These are phyloP conservation scores for Millerago galiae DNA, from an alignment of 805 yeast genomes.

Conservation along the genomic window DNA sequence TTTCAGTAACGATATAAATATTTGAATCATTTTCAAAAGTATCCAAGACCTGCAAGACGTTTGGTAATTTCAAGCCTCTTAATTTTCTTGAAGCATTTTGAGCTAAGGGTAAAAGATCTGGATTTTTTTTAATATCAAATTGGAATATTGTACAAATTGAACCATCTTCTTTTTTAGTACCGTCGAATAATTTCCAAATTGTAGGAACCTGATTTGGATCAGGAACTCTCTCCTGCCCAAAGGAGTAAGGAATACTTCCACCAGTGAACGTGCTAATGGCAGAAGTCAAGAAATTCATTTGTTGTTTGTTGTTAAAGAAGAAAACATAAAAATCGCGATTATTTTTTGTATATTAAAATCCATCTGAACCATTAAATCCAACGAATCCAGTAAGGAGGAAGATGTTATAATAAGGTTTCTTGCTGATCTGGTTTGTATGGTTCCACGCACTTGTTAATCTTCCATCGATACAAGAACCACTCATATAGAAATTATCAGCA, in stretches of 20 bases:
- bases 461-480: slow-evolving; percentile 83
- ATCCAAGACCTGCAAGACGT: slow-evolving; percentile 57
- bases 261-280: slow-evolving; percentile 55
- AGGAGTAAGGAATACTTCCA: slow-evolving; percentile 48
- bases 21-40: slow-evolving; percentile 53
- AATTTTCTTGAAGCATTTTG: slow-evolving; percentile 39
- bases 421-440: slow-evolving; percentile 65
- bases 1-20: slow-evolving; percentile 62
- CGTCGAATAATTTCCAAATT: slow-evolving; percentile 63
- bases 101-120: slow-evolving; percentile 32
- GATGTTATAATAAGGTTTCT: slow-evolving; percentile 55
- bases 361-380: slow-evolving; percentile 67
- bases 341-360: too few species aligned
- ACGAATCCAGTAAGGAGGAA: slow-evolving; percentile 65
- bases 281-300: slow-evolving; percentile 65
- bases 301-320: not conserved
- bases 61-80: slow-evolving; percentile 62
- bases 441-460: slow-evolving; percentile 79
- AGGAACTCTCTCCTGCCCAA: slow-evolving; percentile 36
- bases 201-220: slow-evolving; percentile 29
- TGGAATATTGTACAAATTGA: slow-evolving; percentile 58
- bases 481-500: slow-evolving; percentile 76
- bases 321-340: not conserved
- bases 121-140: slow-evolving; percentile 42
- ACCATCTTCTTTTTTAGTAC: slow-evolving; percentile 41